phyloP scores from a whole-genome alignment of 768 basidiomycete genomes.

The Neoboletus magnificus region DNA sequence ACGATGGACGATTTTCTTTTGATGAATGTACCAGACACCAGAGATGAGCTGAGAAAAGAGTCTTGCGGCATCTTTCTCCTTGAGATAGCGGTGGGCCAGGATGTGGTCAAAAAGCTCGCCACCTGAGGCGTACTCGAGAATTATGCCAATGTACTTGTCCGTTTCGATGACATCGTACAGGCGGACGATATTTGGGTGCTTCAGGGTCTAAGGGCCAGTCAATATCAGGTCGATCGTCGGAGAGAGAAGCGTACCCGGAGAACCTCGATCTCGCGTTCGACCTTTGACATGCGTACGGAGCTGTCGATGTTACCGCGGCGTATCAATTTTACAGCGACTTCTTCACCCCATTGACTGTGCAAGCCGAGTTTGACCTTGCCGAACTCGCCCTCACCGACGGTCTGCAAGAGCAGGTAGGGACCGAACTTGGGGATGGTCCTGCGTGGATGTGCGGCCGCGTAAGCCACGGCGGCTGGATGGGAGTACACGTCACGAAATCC shows the following conservation, averaged over 20 bases:
- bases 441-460: slow-evolving; percentile 75
- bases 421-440: slow-evolving; percentile 93
- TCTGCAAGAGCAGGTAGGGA: slow-evolving; percentile 92
- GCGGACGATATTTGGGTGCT: slow-evolving; percentile 97
- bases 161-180: slow-evolving; percentile 99
- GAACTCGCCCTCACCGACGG: slow-evolving; percentile 97
- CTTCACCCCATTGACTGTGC: slow-evolving; percentile 90
- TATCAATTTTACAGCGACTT: slow-evolving; percentile 98
- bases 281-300: slow-evolving; percentile 84
- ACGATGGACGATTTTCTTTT: slow-evolving; percentile 98
- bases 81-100: slow-evolving; percentile 93
- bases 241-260: slow-evolving; percentile 61
- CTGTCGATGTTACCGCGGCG: slow-evolving; percentile 89
- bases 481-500: slow-evolving; percentile 72
- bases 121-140: slow-evolving; percentile 96
- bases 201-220: slow-evolving; percentile 62
- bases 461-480: slow-evolving; percentile 83
- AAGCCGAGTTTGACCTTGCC: slow-evolving; percentile 99
- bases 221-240: not conserved
- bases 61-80: slow-evolving; percentile 90
- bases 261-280: slow-evolving; percentile 97
- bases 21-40: slow-evolving; percentile 98
- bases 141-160: slow-evolving; percentile 99
- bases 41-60: slow-evolving; percentile 98
- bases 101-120: slow-evolving; percentile 99